phyloP scores from a whole-genome alignment of 352 stramenopile genomes.

The Phytopythium aichiense region DNA sequence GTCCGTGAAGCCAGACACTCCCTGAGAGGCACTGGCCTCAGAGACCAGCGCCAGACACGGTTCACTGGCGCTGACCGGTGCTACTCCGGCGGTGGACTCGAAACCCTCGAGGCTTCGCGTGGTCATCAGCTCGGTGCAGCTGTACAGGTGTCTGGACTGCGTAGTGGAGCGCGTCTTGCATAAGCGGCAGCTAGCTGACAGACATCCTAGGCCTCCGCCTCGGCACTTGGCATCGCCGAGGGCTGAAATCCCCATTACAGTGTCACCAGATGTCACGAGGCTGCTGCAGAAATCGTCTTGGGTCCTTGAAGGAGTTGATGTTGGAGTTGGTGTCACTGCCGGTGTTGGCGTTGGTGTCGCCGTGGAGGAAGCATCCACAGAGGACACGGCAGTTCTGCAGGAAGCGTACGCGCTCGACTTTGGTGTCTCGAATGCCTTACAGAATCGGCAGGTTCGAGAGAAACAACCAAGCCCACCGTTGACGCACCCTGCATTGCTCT shows the following conservation, averaged over 20 bases:
- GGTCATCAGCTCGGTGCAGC: slow-evolving; percentile 5
- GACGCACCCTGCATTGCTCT: slow-evolving; percentile 9
- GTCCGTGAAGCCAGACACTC: slow-evolving; percentile 1
- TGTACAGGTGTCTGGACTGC: slow-evolving; percentile 10
- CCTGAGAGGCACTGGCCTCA: not conserved
- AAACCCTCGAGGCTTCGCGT: not conserved
- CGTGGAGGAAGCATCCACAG: not conserved
- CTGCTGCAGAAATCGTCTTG: not conserved
- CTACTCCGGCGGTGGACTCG: not conserved
- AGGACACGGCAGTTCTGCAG: not conserved
- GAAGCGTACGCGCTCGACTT: slow-evolving; percentile 1
- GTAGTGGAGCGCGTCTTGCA: slow-evolving; percentile 8
- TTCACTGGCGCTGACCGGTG: not conserved
- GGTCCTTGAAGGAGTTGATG: not conserved
- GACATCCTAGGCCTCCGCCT: not conserved
- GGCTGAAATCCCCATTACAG: not conserved
- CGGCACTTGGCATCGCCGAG: not conserved
- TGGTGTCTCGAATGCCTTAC: slow-evolving; percentile 7
- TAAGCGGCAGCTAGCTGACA: slow-evolving; percentile 3
- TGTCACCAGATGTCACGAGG: slow-evolving; percentile 2
- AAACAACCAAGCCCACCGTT: slow-evolving; percentile 21
- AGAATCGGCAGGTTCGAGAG: slow-evolving; percentile 15
- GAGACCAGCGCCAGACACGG: not conserved
- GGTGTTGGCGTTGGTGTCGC: not conserved
- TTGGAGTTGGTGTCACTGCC: slow-evolving; percentile 2